A percentile compares a stretch with the other conserved stretches of the same genome.
Evolutionary conservation across 2,329 filamentous ascomycete genomes (phyloP).

Genomic region (Grosmannia huntii): DNA sequence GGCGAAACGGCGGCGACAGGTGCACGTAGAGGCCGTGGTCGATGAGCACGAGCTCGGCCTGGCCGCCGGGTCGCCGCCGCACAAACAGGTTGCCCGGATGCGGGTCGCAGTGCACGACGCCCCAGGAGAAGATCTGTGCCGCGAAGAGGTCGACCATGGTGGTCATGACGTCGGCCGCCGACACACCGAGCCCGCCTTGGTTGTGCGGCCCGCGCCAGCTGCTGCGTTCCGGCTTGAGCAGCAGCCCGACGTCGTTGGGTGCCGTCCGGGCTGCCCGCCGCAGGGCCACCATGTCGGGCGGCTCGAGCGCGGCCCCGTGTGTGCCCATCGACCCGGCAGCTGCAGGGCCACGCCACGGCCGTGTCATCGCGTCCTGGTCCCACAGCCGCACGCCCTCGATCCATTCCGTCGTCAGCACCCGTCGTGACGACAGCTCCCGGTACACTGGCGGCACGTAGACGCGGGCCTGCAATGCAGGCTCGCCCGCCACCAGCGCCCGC

Average conservation of each 20-base stretch:
- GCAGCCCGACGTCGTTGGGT: slow-evolving; percentile 39
- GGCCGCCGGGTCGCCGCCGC: slow-evolving; percentile 68
- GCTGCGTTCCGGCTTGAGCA: slow-evolving; percentile 72
- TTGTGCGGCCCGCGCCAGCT: slow-evolving; percentile 62
- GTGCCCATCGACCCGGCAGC: slow-evolving; percentile 68
- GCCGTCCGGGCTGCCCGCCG: slow-evolving; percentile 35
- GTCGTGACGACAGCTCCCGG: slow-evolving; percentile 64
- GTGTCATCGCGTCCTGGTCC: slow-evolving; percentile 74
- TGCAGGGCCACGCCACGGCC: slow-evolving; percentile 66
- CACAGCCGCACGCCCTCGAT: slow-evolving; percentile 88
- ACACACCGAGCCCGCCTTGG: slow-evolving; percentile 72
- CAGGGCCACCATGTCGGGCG: slow-evolving; percentile 32
- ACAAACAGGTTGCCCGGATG: slow-evolving; percentile 98
- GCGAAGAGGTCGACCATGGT: slow-evolving; percentile 94
- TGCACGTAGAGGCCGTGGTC: slow-evolving; percentile 95
- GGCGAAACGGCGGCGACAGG: slow-evolving; percentile 71
- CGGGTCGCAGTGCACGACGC: slow-evolving; percentile 88
- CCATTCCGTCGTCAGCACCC: slow-evolving; percentile 93
- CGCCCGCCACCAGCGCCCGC: slow-evolving; percentile 60
- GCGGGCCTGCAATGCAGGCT: slow-evolving; percentile 61
- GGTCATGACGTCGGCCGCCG: slow-evolving; percentile 78
- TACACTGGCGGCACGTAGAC: slow-evolving; percentile 87
- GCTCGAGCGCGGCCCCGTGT: slow-evolving; percentile 48
- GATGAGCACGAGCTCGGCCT: slow-evolving; percentile 83
- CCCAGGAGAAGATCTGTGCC: slow-evolving; percentile 98